Base-by-base conservation (phyloP, 169 alveolate genomes). In the Babesia divergens region DNA sequence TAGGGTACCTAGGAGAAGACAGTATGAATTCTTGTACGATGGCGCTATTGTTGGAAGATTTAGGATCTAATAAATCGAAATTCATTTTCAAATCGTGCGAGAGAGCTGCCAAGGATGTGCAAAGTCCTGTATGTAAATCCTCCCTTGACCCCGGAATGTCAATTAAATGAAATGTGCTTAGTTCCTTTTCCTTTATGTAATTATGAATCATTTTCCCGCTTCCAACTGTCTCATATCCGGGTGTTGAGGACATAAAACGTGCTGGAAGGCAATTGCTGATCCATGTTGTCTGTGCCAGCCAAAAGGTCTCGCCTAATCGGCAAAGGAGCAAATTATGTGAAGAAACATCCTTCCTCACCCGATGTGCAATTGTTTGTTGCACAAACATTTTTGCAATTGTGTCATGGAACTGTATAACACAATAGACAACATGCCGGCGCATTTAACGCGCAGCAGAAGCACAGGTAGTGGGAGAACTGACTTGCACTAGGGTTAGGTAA, bases 141-240 rank as follows among this genome's bases (percentile, higher is more conserved):
- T 55, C 67, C 51, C 46, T 43, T 6, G 70, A 9, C 22, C 24
- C 66, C 3, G 24, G 16, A 43, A 38, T n/a, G 20, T 44, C 72
- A 5, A 13, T 20, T 11, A 46, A n/a, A 26, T 11, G 46, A 1
- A 46, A 46, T 11, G 9, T 22, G n/a, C 37, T 42, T 29, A 62
- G 26, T 31, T 47, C 38, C 44, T 62, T 51, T 24, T 64, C 64
- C 44, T 50, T 52, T 32, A 75, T 16, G 40, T 75, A 75, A 28
- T 49, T 53, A n/a, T 65, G 79, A 5, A 60, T 34, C 1, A 42
- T 46, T 26, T 18, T 22, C 9, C 62, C 79, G 29, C 49, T 7
- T 16, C 16, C 7, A 28, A 14, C 47, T 6, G 14, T n/a, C 2
- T 62, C 51, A 16, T 13, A 32, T n/a, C 47, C 28, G 11, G 31